These are phyloP conservation scores for Phytopythium sindhum DNA, from an alignment of 352 stramenopile species.

Conservation along the genomic window DNA sequence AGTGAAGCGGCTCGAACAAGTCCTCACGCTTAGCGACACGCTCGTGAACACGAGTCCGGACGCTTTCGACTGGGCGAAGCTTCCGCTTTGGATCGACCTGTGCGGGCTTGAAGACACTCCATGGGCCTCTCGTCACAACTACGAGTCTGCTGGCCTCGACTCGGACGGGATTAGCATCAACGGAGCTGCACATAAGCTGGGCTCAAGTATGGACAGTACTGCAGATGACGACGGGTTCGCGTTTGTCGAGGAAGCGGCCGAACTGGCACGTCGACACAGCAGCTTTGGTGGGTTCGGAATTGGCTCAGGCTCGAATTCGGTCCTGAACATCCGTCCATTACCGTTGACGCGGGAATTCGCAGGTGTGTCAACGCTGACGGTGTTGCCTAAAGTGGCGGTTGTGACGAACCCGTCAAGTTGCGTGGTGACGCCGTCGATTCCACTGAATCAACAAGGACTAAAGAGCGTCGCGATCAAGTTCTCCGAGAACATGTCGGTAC, in stretches of 20 bases:
- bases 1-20: constrained; percentile 57
- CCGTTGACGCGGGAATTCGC: constrained; percentile 39
- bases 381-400: constrained; percentile 56
- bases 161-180: neutral
- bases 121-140: neutral
- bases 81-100: constrained; percentile 61
- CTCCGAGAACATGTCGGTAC: constrained; percentile 76
- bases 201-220: constrained; percentile 1
- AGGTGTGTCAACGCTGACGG: constrained; percentile 43
- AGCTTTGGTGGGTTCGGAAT: constrained; percentile 54
- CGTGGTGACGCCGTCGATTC: constrained; percentile 52
- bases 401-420: constrained; percentile 37
- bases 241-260: constrained; percentile 71
- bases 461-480: constrained; percentile 74
- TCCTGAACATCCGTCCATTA: constrained; percentile 40
- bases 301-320: constrained; percentile 16
- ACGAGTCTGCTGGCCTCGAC: neutral
- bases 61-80: constrained; percentile 40
- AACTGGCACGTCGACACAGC: constrained; percentile 53
- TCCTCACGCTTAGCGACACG: constrained; percentile 61
- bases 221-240: constrained; percentile 72
- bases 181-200: neutral
- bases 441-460: constrained; percentile 60
- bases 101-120: constrained; percentile 50
- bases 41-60: constrained; percentile 39